Percentiles rank a stretch among this genome's conserved stretches.
These are phyloP conservation scores for Heterobasidion irregulare DNA, from an alignment of 1,284 basidiomycete species.

Conservation along the genomic window DNA sequence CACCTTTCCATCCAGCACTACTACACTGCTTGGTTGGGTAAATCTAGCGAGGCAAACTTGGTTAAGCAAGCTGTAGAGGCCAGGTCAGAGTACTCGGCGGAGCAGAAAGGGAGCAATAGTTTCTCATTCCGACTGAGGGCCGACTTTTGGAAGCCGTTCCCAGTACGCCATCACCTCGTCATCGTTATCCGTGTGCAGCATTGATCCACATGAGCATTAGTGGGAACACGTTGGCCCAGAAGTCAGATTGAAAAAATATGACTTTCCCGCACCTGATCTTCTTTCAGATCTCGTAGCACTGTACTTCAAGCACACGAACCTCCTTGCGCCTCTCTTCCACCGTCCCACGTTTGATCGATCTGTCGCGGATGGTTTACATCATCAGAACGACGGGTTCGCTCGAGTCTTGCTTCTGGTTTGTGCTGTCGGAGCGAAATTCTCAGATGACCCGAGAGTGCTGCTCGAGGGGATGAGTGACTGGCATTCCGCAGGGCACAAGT, in stretches of 20 bases:
- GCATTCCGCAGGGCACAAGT: slow-evolving; percentile 70
- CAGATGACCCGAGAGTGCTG: slow-evolving; percentile 48
- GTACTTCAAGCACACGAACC: slow-evolving; percentile 37
- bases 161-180: neutral
- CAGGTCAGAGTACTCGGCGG: neutral
- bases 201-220: neutral
- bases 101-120: neutral
- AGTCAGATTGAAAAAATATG: slow-evolving; percentile 12
- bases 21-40: neutral
- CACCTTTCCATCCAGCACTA: neutral
- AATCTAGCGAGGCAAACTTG: neutral
- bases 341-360: slow-evolving; percentile 35
- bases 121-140: neutral
- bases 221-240: slow-evolving; percentile 33
- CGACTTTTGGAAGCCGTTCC: neutral
- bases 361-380: slow-evolving; percentile 29
- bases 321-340: slow-evolving; percentile 40
- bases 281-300: slow-evolving; percentile 33
- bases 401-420: slow-evolving; percentile 42
- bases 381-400: slow-evolving; percentile 35
- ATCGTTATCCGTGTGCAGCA: neutral
- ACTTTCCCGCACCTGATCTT: slow-evolving; percentile 28
- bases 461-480: slow-evolving; percentile 26
- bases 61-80: neutral
- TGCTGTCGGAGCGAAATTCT: slow-evolving; percentile 39